Conservation (phyloP, 352 stramenopile genomes). For the Globisporangium emineosum region DNA sequence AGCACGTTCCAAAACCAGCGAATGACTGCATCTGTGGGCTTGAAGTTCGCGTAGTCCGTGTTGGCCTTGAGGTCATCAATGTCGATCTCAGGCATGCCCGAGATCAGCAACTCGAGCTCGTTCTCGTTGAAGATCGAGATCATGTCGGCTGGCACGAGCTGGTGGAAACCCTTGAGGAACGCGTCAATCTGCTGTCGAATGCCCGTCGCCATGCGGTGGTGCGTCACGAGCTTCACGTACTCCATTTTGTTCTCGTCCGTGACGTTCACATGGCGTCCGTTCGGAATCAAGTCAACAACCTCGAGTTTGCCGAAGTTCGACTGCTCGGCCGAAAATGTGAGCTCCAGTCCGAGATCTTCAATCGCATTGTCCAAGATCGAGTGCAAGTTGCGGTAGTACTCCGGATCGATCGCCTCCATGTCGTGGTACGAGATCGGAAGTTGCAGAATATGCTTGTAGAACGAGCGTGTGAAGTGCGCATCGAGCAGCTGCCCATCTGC, state of each 20-base stretch:
- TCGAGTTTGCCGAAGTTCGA: slow-evolving; percentile 89
- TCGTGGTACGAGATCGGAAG: slow-evolving; percentile 96
- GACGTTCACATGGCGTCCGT: slow-evolving; percentile 82
- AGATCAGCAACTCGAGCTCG: slow-evolving; percentile 92
- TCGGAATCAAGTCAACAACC: slow-evolving; percentile 88
- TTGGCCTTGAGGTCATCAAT: slow-evolving; percentile 92
- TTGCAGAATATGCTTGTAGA: slow-evolving; percentile 99
- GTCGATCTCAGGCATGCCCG: slow-evolving; percentile 92
- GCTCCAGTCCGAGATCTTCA: slow-evolving; percentile 79
- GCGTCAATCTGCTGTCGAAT: slow-evolving; percentile 94
- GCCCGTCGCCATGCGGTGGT: slow-evolving; percentile 99
- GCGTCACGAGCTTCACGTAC: slow-evolving; percentile 93
- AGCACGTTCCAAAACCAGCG: slow-evolving; percentile 94
- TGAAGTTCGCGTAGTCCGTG: slow-evolving; percentile 93
- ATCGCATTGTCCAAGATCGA: slow-evolving; percentile 89
- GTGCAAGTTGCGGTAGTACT: slow-evolving; percentile 93
- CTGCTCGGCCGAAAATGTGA: slow-evolving; percentile 92
- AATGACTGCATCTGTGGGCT: slow-evolving; percentile 86
- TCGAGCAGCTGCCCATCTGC: slow-evolving; percentile 98
- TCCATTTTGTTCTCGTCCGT: slow-evolving; percentile 94
- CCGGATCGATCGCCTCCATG: slow-evolving; percentile 98
- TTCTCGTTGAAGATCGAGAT: slow-evolving; percentile 95
- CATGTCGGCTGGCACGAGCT: slow-evolving; percentile 86
- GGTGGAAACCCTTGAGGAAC: slow-evolving; percentile 90
- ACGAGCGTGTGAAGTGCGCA: slow-evolving; percentile 97